These are phyloP conservation scores for Nakazawaea ernobii DNA, from an alignment of 805 yeast genomes.

Conservation along the genomic window DNA sequence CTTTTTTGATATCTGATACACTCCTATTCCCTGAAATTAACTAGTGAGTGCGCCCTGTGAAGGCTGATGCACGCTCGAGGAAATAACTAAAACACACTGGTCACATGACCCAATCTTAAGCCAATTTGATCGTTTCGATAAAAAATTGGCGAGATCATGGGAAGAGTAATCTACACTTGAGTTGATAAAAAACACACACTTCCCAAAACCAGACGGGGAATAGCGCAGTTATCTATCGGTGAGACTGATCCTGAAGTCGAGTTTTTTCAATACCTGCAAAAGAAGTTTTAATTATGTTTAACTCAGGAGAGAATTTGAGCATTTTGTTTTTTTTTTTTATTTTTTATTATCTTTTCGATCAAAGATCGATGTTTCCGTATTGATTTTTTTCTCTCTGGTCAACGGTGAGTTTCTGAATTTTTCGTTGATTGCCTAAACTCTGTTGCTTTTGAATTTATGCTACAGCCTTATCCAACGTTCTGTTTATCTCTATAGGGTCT, in stretches of 20 bases:
- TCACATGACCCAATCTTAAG: background rate
- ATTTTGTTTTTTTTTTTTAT: background rate
- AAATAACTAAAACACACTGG: background rate
- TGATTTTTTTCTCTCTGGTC: background rate
- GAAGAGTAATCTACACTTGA: background rate
- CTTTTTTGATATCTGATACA: too few relatives aligned
- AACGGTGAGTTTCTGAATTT: background rate
- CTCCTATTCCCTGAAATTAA: too few relatives aligned
- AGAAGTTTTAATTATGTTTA: too few relatives aligned
- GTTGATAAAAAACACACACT: too few relatives aligned
- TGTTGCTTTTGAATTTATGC: background rate
- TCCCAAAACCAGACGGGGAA: too few relatives aligned
- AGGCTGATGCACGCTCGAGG: too few relatives aligned
- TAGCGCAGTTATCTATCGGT: too few relatives aligned
- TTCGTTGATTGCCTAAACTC: background rate
- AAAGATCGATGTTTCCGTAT: slow-evolving; percentile 9
- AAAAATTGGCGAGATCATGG: background rate
- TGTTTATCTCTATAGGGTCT: background rate
- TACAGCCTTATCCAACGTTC: too few relatives aligned
- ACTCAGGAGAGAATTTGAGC: too few relatives aligned
- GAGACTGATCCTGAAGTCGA: too few relatives aligned
- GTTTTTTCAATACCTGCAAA: too few relatives aligned
- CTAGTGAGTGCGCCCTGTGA: too few relatives aligned
- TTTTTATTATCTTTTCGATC: background rate
- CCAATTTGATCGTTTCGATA: background rate